Evolutionary conservation across 73 alveolate genomes (phyloP), one percentile per base, ranked within the genome.

Genomic region (Paramecium sonneborni): DNA sequence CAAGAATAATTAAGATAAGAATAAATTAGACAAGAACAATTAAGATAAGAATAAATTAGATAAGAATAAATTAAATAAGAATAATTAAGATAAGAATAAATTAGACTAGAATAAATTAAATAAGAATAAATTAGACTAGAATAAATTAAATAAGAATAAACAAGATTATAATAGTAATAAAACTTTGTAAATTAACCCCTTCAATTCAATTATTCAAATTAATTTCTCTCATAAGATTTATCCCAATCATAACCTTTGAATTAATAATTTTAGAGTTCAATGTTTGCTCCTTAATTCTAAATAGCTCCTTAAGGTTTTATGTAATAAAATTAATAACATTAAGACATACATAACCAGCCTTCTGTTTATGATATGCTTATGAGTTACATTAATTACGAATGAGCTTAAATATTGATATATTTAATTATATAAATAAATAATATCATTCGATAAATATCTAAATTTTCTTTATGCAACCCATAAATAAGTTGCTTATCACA

Each of bases 331-430:
- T 52, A 52, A 23, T 28, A 52, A n/a, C 68, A 52, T 18, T 52
- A 15, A 52, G 68, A 21, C 68, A 18, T 4, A 3, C 2, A 62
- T 2, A 26, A 62, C 8, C 9, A 62, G 14, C 84, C 84, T 12
- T 62, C 84, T 30, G 84, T 62, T 11, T 62, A 62, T 62, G 44
- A 62, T 62, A 62, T 62, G 84, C 44, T 62, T 26, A 62, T 62
- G 84, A 62, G 84, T 32, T 62, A 62, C 18, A 62, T 62, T 12
- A 62, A 62, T 62, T 62, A 62, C 18, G 39, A 62, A 62, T 62
- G 84, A 62, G 84, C 23, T 14, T 62, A 32, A 9, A 62, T 62
- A 26, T 23, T 58, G 41, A 62, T 32, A 23, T 62, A 62, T 62
- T 62, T 62, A 62, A 62, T 26, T 62, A 62, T 62, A 62, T 52